These are phyloP conservation scores for Solanum tarapatanum DNA, from an alignment of 257 asterid genomes.

Conservation along the genomic window DNA sequence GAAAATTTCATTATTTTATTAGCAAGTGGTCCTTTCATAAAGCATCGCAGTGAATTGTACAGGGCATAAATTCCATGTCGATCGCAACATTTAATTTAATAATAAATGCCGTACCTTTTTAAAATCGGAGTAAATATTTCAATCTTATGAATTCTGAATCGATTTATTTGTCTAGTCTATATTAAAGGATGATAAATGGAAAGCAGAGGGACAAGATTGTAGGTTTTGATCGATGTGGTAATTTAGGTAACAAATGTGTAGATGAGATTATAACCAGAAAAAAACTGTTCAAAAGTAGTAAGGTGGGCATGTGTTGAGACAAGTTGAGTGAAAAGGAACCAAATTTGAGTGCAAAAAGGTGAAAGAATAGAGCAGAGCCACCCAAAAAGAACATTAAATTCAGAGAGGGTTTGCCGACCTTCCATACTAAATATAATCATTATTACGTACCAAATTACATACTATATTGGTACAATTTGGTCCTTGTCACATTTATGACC, in stretches of 20 bases:
- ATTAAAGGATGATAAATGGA: background rate
- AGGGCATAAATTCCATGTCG: background rate
- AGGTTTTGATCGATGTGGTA: background rate
- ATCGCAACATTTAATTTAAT: background rate
- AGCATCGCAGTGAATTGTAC: background rate
- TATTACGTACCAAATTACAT: background rate
- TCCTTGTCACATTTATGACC: background rate
- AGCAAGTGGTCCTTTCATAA: background rate
- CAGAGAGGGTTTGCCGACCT: background rate
- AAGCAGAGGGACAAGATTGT: background rate
- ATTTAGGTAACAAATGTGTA: background rate
- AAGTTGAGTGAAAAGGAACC: background rate
- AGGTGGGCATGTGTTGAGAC: background rate
- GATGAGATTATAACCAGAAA: background rate
- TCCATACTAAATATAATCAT: background rate
- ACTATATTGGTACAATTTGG: background rate
- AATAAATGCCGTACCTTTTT: background rate
- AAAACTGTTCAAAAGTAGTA: background rate
- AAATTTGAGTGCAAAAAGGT: background rate
- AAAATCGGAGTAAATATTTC: accelerated
- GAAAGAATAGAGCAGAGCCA: background rate
- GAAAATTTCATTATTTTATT: background rate
- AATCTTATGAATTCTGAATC: background rate
- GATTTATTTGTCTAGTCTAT: background rate
- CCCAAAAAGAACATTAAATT: background rate